These are phyloP conservation scores for Diaporthe citriasiana DNA, from an alignment of 2,329 filamentous ascomycete genomes.

Conservation along the genomic window DNA sequence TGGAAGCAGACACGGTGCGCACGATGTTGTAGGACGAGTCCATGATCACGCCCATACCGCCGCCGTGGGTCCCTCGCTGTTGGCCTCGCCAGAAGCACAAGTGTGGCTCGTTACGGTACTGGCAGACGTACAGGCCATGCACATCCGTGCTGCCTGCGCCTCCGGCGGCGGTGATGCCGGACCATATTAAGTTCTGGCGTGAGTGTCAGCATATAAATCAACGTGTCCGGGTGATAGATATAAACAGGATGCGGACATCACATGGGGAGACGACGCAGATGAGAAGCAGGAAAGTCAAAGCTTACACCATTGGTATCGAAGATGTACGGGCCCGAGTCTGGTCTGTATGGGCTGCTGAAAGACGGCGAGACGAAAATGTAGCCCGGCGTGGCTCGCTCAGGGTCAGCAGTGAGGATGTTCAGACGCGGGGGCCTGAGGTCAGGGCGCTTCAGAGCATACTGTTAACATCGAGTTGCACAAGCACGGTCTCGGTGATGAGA, in stretches of 20 bases:
- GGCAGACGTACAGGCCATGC: slow-evolving; percentile 32
- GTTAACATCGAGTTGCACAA: background rate
- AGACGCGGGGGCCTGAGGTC: slow-evolving; percentile 37
- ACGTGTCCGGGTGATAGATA: too few relatives aligned
- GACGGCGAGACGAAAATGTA: slow-evolving; percentile 28
- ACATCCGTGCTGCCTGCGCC: slow-evolving; percentile 12
- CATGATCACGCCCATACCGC: slow-evolving; percentile 34
- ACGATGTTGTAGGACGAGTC: slow-evolving; percentile 34
- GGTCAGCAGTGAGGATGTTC: slow-evolving; percentile 25
- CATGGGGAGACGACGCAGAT: too few relatives aligned
- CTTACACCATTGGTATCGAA: slow-evolving; percentile 38
- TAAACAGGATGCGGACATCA: accelerated
- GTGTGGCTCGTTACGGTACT: slow-evolving; percentile 22
- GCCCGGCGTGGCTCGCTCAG: slow-evolving; percentile 28
- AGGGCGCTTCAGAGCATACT: slow-evolving; percentile 17
- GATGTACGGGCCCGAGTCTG: slow-evolving; percentile 37
- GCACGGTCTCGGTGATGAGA: background rate
- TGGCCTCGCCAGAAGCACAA: slow-evolving; percentile 37
- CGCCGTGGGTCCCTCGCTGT: slow-evolving; percentile 31
- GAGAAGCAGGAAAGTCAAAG: too few relatives aligned
- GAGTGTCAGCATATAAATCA: background rate
- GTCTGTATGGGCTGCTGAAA: slow-evolving; percentile 27
- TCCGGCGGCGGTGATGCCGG: slow-evolving; percentile 19
- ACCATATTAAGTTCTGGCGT: slow-evolving; percentile 33
- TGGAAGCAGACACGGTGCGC: slow-evolving; percentile 6